phyloP scores from a whole-genome alignment of 106 monocot genomes.

The Narthecium ossifragum region DNA sequence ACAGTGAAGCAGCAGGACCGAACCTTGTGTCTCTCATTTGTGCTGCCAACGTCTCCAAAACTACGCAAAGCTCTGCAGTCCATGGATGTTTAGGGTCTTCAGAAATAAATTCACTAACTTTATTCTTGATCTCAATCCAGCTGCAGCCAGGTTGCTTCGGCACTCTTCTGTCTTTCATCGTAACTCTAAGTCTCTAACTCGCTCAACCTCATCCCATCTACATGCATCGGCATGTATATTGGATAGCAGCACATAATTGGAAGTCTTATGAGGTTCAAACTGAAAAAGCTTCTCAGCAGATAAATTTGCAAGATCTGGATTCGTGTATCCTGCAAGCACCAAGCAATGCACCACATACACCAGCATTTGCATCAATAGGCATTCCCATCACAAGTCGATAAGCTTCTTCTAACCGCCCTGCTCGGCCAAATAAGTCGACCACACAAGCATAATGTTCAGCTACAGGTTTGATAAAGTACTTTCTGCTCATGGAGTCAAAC shows the following conservation, averaged over 20 bases:
- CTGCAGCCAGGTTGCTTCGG: slow-evolving; percentile 6
- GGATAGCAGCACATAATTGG: slow-evolving; percentile 8
- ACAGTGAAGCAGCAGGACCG: background rate
- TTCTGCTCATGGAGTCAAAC: slow-evolving; percentile 1
- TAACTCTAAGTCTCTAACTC: slow-evolving; percentile 3
- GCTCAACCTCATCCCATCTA: slow-evolving; percentile 11
- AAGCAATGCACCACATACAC: slow-evolving; percentile 6
- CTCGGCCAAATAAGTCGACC: slow-evolving; percentile 5
- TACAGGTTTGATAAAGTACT: background rate
- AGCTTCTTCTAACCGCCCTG: slow-evolving; percentile 6
- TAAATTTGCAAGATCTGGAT: slow-evolving; percentile 1
- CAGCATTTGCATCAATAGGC: slow-evolving; percentile 1
- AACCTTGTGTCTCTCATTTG: slow-evolving; percentile 5
- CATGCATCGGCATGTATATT: slow-evolving; percentile 8
- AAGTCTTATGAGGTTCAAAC: slow-evolving; percentile 1
- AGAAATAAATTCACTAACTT: slow-evolving; percentile 7
- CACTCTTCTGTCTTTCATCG: slow-evolving; percentile 7
- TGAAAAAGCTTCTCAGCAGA: slow-evolving; percentile 10
- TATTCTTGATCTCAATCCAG: slow-evolving; percentile 11
- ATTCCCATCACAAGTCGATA: background rate
- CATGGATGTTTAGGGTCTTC: slow-evolving; percentile 8
- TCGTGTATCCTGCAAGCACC: slow-evolving; percentile 7
- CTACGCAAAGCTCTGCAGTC: slow-evolving; percentile 1
- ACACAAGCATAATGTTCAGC: slow-evolving; percentile 11
- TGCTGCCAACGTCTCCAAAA: slow-evolving; percentile 10